Conservation (phyloP, 1,284 basidiomycete genomes). For the Hemileia vastatrix region DNA sequence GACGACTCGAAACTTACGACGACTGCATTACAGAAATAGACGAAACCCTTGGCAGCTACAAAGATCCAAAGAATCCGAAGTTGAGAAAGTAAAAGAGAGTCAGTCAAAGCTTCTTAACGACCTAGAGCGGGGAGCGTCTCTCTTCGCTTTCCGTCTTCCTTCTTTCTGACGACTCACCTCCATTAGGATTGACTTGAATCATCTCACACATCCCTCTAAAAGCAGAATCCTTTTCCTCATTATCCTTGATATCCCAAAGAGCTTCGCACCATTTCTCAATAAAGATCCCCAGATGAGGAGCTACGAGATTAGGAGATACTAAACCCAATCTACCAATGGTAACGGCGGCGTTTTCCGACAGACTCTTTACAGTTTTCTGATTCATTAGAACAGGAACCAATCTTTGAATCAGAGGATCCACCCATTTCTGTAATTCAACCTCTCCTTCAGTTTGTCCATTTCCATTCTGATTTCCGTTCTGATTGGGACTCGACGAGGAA, state of each 20-base stretch:
- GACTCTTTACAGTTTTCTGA: slow-evolving; percentile 78
- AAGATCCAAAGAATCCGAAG: slow-evolving; percentile 75
- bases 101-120: too few species aligned
- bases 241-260: slow-evolving; percentile 94
- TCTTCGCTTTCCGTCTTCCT: neutral
- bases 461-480: slow-evolving; percentile 10
- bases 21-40: slow-evolving; percentile 94
- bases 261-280: slow-evolving; percentile 61
- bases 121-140: neutral
- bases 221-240: slow-evolving; percentile 97
- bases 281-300: slow-evolving; percentile 79
- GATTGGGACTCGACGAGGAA: too few species aligned
- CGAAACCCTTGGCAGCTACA: too few species aligned
- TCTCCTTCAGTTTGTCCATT: slow-evolving; percentile 48
- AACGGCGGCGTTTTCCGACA: slow-evolving; percentile 95
- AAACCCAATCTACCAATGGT: slow-evolving; percentile 92
- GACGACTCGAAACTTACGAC: too few species aligned
- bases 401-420: slow-evolving; percentile 70
- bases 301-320: slow-evolving; percentile 77
- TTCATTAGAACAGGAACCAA: slow-evolving; percentile 83
- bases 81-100: slow-evolving; percentile 55
- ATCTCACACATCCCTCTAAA: slow-evolving; percentile 95
- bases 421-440: slow-evolving; percentile 81
- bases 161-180: slow-evolving; percentile 23
- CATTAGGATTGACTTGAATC: slow-evolving; percentile 72